Conservation (phyloP, 192 early-diverging fungal genomes). For the Backusella sp. region DNA sequence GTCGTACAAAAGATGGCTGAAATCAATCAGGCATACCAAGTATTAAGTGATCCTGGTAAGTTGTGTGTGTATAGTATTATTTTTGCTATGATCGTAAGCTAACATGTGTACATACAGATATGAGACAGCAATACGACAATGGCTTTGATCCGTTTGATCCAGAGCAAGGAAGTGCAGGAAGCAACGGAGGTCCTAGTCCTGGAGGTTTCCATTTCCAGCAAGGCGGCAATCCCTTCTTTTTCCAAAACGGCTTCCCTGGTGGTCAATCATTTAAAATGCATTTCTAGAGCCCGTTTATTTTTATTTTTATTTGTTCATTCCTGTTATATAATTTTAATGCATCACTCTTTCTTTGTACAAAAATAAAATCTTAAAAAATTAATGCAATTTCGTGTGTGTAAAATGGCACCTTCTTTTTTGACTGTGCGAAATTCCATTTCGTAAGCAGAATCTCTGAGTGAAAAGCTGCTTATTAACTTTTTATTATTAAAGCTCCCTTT, state of each 20-base stretch:
- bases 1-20: conserved; percentile 89
- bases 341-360: neutral
- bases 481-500: neutral
- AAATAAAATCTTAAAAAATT: neutral
- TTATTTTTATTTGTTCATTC: no score
- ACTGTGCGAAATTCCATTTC: neutral
- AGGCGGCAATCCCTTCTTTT: conserved; percentile 25
- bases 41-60: conserved; percentile 62
- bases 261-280: conserved; percentile 11
- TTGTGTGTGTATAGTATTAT: neutral
- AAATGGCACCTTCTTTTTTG: neutral
- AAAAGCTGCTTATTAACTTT: neutral
- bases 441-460: neutral
- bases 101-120: conserved; percentile 21
- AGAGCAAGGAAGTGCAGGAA: conserved; percentile 32
- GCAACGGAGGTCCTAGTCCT: conserved; percentile 38
- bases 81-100: neutral
- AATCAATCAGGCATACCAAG: conserved; percentile 92
- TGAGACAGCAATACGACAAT: conserved; percentile 60
- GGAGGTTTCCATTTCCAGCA: conserved; percentile 48
- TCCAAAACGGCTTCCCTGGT: conserved; percentile 19
- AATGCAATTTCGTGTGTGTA: neutral
- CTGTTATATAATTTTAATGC: neutral
- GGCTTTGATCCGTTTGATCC: conserved; percentile 82
- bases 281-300: neutral